Evolutionary conservation across 1,284 basidiomycete species (phyloP).

Genomic region (Sparassis latifolia): DNA sequence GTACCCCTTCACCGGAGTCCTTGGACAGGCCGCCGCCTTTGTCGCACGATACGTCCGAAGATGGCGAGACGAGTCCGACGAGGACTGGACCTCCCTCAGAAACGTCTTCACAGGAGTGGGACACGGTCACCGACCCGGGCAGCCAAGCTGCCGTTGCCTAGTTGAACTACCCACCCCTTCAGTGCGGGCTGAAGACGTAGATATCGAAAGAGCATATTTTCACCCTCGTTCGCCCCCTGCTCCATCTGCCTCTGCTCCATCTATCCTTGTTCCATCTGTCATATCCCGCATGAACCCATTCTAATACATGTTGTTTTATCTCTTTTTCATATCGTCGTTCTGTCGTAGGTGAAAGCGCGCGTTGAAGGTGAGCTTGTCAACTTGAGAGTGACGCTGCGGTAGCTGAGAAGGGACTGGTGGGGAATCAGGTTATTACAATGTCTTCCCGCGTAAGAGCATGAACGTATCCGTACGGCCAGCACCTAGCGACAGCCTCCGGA

Average conservation of each 20-base stretch:
- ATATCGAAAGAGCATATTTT: neutral
- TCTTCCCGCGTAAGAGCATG: slow-evolving; percentile 64
- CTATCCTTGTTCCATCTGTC: slow-evolving; percentile 10
- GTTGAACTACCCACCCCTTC: no score
- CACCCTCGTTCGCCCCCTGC: slow-evolving; percentile 1
- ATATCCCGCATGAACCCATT: slow-evolving; percentile 30
- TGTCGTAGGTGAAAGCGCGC: slow-evolving; percentile 51
- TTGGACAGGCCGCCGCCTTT: slow-evolving; percentile 4
- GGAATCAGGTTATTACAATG: slow-evolving; percentile 61
- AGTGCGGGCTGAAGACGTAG: slow-evolving; percentile 13
- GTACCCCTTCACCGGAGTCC: slow-evolving; percentile 36
- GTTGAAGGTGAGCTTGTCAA: slow-evolving; percentile 65
- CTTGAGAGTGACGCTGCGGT: slow-evolving; percentile 9
- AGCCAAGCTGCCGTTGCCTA: slow-evolving; percentile 39
- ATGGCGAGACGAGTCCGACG: slow-evolving; percentile 49
- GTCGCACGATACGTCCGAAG: slow-evolving; percentile 36
- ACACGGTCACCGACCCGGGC: slow-evolving; percentile 70
- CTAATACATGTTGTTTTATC: slow-evolving; percentile 57
- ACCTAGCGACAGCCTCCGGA: slow-evolving; percentile 29
- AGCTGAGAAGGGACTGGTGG: neutral
- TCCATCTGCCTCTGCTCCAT: slow-evolving; percentile 8
- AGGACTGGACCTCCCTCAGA: slow-evolving; percentile 68
- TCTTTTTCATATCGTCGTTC: slow-evolving; percentile 21
- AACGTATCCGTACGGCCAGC: slow-evolving; percentile 54
- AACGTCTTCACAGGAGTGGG: slow-evolving; percentile 82